phyloP scores from a whole-genome alignment of 73 alveolate genomes.

The Paramecium sonneborni region DNA sequence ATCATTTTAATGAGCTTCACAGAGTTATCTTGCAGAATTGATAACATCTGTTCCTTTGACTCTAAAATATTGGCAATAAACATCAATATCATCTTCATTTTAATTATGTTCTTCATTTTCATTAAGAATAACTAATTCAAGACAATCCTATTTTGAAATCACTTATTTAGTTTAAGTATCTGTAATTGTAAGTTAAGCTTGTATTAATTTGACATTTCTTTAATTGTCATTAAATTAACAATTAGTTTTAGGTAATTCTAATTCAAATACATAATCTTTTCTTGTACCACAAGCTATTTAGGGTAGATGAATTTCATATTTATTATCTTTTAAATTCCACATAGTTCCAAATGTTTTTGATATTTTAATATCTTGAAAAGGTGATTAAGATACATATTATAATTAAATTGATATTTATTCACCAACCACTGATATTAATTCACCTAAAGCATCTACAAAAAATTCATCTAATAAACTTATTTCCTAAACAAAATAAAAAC shows the following conservation, averaged over 20 bases:
- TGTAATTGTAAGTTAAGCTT: conserved; percentile 17
- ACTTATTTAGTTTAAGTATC: conserved; percentile 12
- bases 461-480: conserved; percentile 48
- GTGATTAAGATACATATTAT: not conserved
- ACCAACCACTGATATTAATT: conserved; percentile 38
- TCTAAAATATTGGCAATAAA: conserved; percentile 42
- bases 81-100: conserved; percentile 60
- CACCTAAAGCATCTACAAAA: conserved; percentile 63
- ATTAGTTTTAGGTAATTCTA: not conserved
- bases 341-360: not conserved
- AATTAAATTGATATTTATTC: not conserved
- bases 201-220: not conserved
- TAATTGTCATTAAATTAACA: not conserved
- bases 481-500: conserved; percentile 62
- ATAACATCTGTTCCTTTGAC: conserved; percentile 63
- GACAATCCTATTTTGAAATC: not conserved
- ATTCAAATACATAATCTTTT: not conserved
- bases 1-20: not conserved
- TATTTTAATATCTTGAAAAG: not conserved
- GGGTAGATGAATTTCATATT: not conserved
- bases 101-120: conserved; percentile 36
- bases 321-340: not conserved
- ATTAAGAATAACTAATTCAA: conserved; percentile 47
- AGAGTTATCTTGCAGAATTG: conserved; percentile 21
- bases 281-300: not conserved